Conservation (phyloP, 495 filamentous ascomycete genomes). For the Penicillium nucicola region DNA sequence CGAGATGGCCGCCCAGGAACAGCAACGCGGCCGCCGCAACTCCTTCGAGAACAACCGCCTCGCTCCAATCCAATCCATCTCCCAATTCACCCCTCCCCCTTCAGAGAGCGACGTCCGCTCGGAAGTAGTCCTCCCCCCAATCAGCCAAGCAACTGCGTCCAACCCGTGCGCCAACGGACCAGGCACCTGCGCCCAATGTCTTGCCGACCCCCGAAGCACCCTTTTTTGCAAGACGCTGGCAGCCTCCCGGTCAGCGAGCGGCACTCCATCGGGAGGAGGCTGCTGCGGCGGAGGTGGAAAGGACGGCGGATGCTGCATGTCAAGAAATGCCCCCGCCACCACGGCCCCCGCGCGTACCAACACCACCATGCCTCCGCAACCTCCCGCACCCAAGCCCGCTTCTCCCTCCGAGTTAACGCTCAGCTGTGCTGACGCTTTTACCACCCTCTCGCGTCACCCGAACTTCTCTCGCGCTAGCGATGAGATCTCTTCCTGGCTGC, state of each 20-base stretch:
- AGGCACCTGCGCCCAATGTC: slow-evolving; percentile 77
- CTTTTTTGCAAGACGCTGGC: slow-evolving; percentile 85
- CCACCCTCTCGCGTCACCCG: slow-evolving; percentile 74
- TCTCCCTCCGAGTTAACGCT: slow-evolving; percentile 39
- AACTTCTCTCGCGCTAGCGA: slow-evolving; percentile 74
- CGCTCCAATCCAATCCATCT: slow-evolving; percentile 48
- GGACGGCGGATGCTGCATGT: slow-evolving; percentile 53
- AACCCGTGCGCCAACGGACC: slow-evolving; percentile 66
- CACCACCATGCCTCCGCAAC: slow-evolving; percentile 23
- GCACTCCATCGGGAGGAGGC: slow-evolving; percentile 38
- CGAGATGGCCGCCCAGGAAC: slow-evolving; percentile 57
- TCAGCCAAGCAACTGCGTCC: slow-evolving; percentile 35
- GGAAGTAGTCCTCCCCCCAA: slow-evolving; percentile 40
- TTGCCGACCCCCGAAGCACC: slow-evolving; percentile 71
- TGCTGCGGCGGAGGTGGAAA: slow-evolving; percentile 51
- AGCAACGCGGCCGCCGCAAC: slow-evolving; percentile 29
- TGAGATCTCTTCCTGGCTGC: slow-evolving; percentile 71
- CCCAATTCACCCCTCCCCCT: slow-evolving; percentile 65
- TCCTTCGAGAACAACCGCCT: slow-evolving; percentile 44
- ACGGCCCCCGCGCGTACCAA: slow-evolving; percentile 22
- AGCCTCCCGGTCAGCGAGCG: slow-evolving; percentile 54
- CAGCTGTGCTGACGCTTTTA: slow-evolving; percentile 77
- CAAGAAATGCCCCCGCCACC: slow-evolving; percentile 28
- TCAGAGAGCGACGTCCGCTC: slow-evolving; percentile 60
- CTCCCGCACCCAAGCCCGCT: slow-evolving; percentile 25